Base-by-base conservation (phyloP, 1,139 yeast genomes). In the Candida glucosophila region DNA sequence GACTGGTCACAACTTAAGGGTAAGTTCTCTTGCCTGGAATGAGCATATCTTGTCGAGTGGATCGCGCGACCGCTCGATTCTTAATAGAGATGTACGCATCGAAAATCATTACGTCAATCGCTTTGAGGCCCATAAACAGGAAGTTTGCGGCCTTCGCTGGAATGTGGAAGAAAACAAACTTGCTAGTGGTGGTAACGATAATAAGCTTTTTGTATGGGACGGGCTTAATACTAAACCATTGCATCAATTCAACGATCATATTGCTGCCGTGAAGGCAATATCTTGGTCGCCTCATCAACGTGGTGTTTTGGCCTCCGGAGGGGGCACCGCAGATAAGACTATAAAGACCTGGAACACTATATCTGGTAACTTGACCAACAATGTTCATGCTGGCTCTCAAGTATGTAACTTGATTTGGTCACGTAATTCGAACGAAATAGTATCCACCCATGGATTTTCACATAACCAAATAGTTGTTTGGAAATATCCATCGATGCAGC, bases 201-300 rank as follows among this genome's bases (percentile, higher is more conserved):
- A 90, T 48, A 73, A 74, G 39, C 62, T 85, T 16, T 70, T 72
- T 39, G 79, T 86, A 6, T 92, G 96, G 93, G 95, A 85, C 45
- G 95, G 93, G 1, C 51, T 81, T 22, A 67, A 69, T 30, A 66
- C 73, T 9, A 68, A 45, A 26, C 97, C 98, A 1, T 50, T 85
- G 17, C 72, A 77, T 47, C 77, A 67, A 33, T 81, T 88, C 41
- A 65, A 67, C 5, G 95, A 85, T 36, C 98, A 90, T 46, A 73
- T 73, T 12, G 97, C 98, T 1, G 99, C 98, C 0, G 94, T 23
- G 5, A 90, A 88, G 52, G 98, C 97, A 1, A 70, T 90, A 28
- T 83, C 95, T 2, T 90, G 99, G 99, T 82, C 94, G 1, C 97
- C 98, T 1, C 97, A 90, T 47, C 95, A 85, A 46, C 63, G 97